Conservation (phyloP, 495 filamentous ascomycete species). For the Trypethelium eluteriae region DNA sequence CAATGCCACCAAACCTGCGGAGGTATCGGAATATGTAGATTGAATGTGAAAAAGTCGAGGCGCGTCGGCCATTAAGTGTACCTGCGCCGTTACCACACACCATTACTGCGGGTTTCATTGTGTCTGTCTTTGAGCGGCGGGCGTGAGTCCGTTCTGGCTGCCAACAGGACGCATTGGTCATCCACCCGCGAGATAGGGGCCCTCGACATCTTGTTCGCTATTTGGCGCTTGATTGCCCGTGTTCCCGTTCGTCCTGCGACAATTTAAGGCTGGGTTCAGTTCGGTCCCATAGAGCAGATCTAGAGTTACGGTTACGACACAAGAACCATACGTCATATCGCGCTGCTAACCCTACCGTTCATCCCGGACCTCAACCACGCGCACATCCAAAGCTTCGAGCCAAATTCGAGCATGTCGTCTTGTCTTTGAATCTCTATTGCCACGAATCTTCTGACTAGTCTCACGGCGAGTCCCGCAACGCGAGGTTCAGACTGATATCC, state of each 20-base stretch:
- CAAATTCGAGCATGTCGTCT: neutral
- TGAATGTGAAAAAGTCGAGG: neutral
- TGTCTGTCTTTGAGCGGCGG: neutral
- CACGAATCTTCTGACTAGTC: neutral
- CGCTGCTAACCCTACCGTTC: neutral
- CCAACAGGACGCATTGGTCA: constrained; percentile 2
- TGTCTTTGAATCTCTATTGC: neutral
- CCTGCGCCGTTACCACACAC: neutral
- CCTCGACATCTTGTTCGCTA: neutral
- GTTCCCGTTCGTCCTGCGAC: neutral
- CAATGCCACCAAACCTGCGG: neutral
- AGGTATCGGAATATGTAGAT: neutral
- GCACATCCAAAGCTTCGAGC: neutral
- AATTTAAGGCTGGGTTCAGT: neutral
- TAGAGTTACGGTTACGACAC: neutral
- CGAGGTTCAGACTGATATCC: too few species aligned
- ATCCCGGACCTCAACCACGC: constrained; percentile 1
- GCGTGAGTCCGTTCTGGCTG: neutral
- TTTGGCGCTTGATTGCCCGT: neutral
- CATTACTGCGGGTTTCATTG: neutral
- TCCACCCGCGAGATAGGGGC: neutral
- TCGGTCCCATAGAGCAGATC: neutral
- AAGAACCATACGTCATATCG: constrained; percentile 8
- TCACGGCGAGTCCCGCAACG: neutral
- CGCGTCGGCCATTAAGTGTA: constrained; percentile 5